Conservation (phyloP, 805 yeast species). For the Saccharomycopsis sp. region DNA sequence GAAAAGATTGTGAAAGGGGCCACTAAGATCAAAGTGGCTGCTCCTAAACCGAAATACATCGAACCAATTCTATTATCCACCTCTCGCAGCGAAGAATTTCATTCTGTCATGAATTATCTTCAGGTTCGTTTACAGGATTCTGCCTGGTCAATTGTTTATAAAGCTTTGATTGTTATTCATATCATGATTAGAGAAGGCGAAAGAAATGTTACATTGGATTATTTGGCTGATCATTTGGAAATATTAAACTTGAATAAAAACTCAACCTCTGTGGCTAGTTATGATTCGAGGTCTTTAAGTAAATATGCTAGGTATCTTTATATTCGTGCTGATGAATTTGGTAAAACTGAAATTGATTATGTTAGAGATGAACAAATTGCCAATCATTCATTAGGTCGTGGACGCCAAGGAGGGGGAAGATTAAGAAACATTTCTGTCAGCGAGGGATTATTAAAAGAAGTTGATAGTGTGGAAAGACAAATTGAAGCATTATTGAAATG, state of each 20-base stretch:
- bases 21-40: slow-evolving; percentile 75
- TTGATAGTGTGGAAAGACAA: slow-evolving; percentile 76
- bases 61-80: slow-evolving; percentile 72
- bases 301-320: slow-evolving; percentile 66
- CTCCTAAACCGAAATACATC: slow-evolving; percentile 94
- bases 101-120: slow-evolving; percentile 58
- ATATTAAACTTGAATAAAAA: slow-evolving; percentile 37
- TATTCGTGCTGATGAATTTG: slow-evolving; percentile 59
- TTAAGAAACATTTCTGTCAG: slow-evolving; percentile 57
- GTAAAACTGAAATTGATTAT: slow-evolving; percentile 57
- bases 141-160: slow-evolving; percentile 89
- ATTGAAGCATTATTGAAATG: slow-evolving; percentile 67
- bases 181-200: slow-evolving; percentile 91
- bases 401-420: slow-evolving; percentile 43
- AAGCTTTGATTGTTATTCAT: slow-evolving; percentile 75
- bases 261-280: slow-evolving; percentile 23
- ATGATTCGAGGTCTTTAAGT: slow-evolving; percentile 38
- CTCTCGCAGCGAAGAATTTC: slow-evolving; percentile 36
- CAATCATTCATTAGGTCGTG: slow-evolving; percentile 21
- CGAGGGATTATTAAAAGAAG: slow-evolving; percentile 73
- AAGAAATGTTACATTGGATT: slow-evolving; percentile 58
- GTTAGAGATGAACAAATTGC: slow-evolving; percentile 57
- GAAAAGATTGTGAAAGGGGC: slow-evolving; percentile 38
- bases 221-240: slow-evolving; percentile 38
- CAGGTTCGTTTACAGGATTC: slow-evolving; percentile 56